phyloP scores from a whole-genome alignment of 106 monocot genomes.

The Acorus calamus region DNA sequence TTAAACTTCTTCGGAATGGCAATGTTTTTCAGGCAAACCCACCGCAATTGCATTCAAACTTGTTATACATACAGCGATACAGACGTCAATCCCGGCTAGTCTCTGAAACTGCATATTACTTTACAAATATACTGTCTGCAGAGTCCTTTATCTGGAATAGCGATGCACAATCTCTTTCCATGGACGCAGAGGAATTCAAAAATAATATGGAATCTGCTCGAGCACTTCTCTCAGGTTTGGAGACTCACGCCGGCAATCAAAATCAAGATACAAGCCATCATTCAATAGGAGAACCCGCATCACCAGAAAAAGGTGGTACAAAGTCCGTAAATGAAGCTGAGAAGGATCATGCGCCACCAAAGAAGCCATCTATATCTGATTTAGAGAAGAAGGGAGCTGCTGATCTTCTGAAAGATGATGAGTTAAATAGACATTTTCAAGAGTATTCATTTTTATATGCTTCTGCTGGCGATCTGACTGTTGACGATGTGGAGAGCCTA shows the following conservation, averaged over 20 bases:
- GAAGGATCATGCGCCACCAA: conserved; percentile 7
- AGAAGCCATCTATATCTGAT: conserved; percentile 23
- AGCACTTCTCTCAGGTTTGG: conserved; percentile 42
- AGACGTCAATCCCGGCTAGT: conserved; percentile 70
- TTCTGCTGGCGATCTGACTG: conserved; percentile 56
- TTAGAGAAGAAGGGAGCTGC: conserved; percentile 59
- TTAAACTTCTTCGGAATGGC: neutral
- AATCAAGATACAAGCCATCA: conserved; percentile 6
- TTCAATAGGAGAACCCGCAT: too few relatives aligned
- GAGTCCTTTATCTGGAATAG: conserved; percentile 84
- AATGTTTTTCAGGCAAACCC: conserved; percentile 70
- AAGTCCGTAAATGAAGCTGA: neutral
- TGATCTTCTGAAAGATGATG: conserved; percentile 56
- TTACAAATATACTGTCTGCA: conserved; percentile 92
- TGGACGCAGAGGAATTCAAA: conserved; percentile 71
- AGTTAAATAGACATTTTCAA: conserved; percentile 43
- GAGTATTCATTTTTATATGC: conserved; percentile 70
- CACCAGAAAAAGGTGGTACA: too few relatives aligned
- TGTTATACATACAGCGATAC: conserved; percentile 82
- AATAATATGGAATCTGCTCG: conserved; percentile 76
- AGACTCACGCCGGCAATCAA: conserved; percentile 15
- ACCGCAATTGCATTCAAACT: conserved; percentile 83
- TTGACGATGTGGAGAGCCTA: conserved; percentile 67
- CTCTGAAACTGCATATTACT: conserved; percentile 85
- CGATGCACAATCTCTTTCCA: conserved; percentile 71